These are phyloP conservation scores for Alternaria brassicicola DNA, from an alignment of 2,329 filamentous ascomycete species.

Conservation along the genomic window DNA sequence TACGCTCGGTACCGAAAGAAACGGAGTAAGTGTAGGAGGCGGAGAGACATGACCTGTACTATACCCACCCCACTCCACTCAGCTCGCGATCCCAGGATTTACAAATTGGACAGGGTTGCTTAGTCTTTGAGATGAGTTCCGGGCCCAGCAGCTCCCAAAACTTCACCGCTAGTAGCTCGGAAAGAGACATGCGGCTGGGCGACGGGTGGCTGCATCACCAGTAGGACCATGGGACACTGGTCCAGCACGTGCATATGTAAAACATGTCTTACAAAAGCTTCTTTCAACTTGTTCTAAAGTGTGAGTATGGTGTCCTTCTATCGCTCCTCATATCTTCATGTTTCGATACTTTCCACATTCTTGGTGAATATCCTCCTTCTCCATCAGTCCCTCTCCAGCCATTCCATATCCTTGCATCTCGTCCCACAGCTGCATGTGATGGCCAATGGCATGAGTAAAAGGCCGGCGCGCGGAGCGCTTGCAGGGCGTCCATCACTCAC, in stretches of 20 bases:
- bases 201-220: conserved; percentile 25
- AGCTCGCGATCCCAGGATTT: not conserved
- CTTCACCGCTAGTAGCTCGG: conserved; percentile 9
- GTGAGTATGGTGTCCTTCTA: not conserved
- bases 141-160: not conserved
- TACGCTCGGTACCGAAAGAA: conserved; percentile 64
- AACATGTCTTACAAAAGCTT: conserved; percentile 7
- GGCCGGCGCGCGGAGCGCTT: not conserved
- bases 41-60: conserved; percentile 8
- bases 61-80: conserved; percentile 6
- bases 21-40: conserved; percentile 24
- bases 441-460: not conserved
- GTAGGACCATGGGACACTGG: not conserved
- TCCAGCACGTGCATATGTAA: conserved; percentile 12
- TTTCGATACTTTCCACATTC: not conserved
- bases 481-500: not conserved
- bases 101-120: not conserved
- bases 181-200: conserved; percentile 7
- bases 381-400: not conserved
- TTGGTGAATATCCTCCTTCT: not conserved
- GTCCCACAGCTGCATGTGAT: not conserved
- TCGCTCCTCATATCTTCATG: not conserved
- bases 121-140: not conserved
- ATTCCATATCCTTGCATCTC: not conserved
- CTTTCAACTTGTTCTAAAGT: not conserved